Evolutionary conservation across 129 eudicot species (phyloP), one percentile per base, ranked within the genome.

Genomic region (Escallonia herrerae): DNA sequence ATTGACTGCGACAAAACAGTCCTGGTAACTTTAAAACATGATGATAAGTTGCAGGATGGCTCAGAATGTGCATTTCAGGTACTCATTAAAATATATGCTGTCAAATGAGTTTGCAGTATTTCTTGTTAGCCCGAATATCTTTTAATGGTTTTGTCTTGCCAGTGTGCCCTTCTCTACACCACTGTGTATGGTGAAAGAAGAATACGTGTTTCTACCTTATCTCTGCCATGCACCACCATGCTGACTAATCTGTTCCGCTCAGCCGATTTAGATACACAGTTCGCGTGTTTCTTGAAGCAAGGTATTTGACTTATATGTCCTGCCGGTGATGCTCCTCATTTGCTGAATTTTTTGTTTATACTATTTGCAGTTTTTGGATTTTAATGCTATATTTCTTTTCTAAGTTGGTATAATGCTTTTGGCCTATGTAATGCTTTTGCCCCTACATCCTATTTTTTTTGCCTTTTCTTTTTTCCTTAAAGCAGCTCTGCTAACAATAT

Each of bases 91-190:
- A 52, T 60, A 12, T 47, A 41, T 13, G 5, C 43, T 40, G 39
- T 15, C 40, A 66, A 13, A 38, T 33, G 37, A 15, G 38, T 37
- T 12, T 63, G 46, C 43, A 52, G 39, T 40, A 41, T 38, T 33
- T 33, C n/a, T 47, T 56, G 62, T 49, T 22, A 52, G 33, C 39
- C 57, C 6, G 38, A 58, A 53, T 33, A 13, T 14, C 33, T 46
- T n/a, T 64, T 56, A 69, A 51, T 58, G 33, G 15, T 46, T 79
- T 61, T 65, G 4, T 58, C 6, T 74, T 70, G 62, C 59, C 75
- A 93, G 98, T 93, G 91, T 72, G 98, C 98, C 46, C 95, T 93
- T 80, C 93, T 93, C 43, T 93, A 93, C 81, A 93, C 98, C 64
- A 93, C 96, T 42, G 84, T 88, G 9, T 77, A 88, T 62, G 98